Percentiles rank a stretch among this genome's conserved stretches.
Evolutionary conservation across 768 basidiomycete genomes (phyloP).

Genomic region (Kwoniella sp.): DNA sequence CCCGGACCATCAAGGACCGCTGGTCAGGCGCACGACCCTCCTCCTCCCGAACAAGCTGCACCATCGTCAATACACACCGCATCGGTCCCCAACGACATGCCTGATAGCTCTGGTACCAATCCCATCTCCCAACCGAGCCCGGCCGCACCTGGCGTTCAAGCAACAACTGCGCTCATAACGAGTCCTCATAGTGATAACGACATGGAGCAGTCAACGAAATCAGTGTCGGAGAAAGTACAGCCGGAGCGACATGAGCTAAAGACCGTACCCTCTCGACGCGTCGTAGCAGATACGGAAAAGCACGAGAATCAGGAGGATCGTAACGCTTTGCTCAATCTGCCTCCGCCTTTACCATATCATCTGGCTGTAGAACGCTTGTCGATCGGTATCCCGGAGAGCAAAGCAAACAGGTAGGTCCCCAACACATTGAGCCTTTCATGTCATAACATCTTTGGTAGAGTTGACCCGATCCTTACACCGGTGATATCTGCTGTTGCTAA

Average conservation of each 20-base stretch:
- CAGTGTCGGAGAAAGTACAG: neutral
- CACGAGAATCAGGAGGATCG: neutral
- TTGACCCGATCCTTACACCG: too few species aligned
- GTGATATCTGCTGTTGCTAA: too few species aligned
- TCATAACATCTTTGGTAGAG: too few species aligned
- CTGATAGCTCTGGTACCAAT: too few species aligned
- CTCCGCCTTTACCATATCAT: constrained; percentile 40
- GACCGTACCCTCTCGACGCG: neutral
- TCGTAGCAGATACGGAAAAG: neutral
- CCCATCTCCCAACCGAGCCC: too few species aligned
- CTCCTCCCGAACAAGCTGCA: too few species aligned
- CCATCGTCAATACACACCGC: too few species aligned
- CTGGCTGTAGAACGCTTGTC: constrained; percentile 34
- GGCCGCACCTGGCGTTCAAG: too few species aligned
- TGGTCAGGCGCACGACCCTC: too few species aligned
- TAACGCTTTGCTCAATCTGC: constrained; percentile 38
- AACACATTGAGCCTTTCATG: too few species aligned
- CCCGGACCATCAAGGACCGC: neutral
- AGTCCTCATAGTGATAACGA: neutral
- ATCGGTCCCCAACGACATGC: too few species aligned
- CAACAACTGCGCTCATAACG: neutral
- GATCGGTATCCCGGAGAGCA: constrained; percentile 37
- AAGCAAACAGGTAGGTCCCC: constrained; percentile 12
- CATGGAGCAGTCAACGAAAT: neutral
- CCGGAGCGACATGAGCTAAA: neutral